Evolutionary conservation across 306 rosid genomes (phyloP), one percentile per base, ranked within the genome.

Genomic region (Crotalaria pallida): DNA sequence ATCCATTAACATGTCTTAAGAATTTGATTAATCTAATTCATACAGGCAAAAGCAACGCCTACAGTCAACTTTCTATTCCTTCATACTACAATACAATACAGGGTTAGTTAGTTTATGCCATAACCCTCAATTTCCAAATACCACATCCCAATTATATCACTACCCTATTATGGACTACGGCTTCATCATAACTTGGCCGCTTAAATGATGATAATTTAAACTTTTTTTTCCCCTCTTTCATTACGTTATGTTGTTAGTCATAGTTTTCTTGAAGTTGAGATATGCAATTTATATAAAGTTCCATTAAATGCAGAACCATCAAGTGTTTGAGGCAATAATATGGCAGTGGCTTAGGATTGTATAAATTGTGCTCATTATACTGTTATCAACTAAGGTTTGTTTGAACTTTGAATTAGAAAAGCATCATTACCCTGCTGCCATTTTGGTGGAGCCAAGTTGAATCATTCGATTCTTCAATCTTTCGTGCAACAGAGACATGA

Each of bases 11-110:
- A 55, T 56, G 47, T 72, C 6, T 26, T 26, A 6, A 34, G 22
- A 73, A 38, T 64, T 13, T 27, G 51, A 56, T 45, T 10, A 66
- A 56, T 50, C 15, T 65, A 47, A 7, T 56, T 56, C 41, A 15
- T 13, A 64, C 76, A 26, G n/a, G 44, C 44, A 24, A 7, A 50
- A 58, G 16, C 19, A 58, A 38, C 58, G 51, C 12, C 52, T 26
- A 31, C 24, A 41, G 82, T 84, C 85, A 84, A 81, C 80, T 21
- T 66, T 60, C 70, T 64, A 60, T 81, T 73, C 58, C 75, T 27
- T 75, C 48, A 60, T 31, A n/a, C n/a, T n/a, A n/a, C n/a, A n/a
- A n/a, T n/a, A n/a, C n/a, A n/a, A n/a, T n/a, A 59, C 58, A 18
- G 23, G 73, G 26, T 75, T 56, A 48, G 26, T 75, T 56, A 48